Base-by-base conservation (phyloP, 139 green algal species). In the Mesotaenium endlicherianum region DNA sequence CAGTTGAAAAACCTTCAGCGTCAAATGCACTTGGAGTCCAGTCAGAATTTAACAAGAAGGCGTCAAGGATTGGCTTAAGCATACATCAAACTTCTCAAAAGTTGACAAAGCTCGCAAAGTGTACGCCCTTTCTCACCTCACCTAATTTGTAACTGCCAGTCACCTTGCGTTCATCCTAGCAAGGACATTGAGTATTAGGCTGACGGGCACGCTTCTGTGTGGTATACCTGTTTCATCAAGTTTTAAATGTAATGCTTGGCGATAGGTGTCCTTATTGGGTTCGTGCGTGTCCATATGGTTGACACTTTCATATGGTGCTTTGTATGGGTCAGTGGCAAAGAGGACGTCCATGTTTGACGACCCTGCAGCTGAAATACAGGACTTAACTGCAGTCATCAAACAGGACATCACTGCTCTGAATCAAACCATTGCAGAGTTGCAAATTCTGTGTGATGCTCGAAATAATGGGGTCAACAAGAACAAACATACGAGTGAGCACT, bases 331-430 rank as follows among this genome's bases (percentile, higher is more conserved):
- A 86, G 91, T 99, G 11, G 96, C 96, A 1, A 97, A 97, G 89
- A 92, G 94, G 36, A 98, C 94, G 5, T 95, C 92, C 30, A 97
- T 96, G 90, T 99, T 99, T 87, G 95, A 99, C 82, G 96, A 99
- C 84, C 95, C 95, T 0, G 91, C 94, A 26, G 70, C 87, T 42
- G 95, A 99, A 84, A 97, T 99, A 68, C 92, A 95, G 70, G 95
- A 98, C 74, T 88, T 99, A 30, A 97, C 92, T 3, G 88, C 83
- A 20, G 86, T 97, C 68, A 94, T 98, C 71, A 98, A 98, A 88
- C 87, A 89, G 77, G 90, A 93, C 85, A 92, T 93, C 70, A 91
- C 94, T 80, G 89, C 81, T 14, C 84, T 98, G 20, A 98, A 97
- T 88, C 76, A 69, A 34, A 79, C 85, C 5, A 94, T 98, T 34